A percentile compares a stretch with the other conserved stretches of the same genome.
phyloP scores from a whole-genome alignment of 495 filamentous ascomycete species.

The Podospora didyma region DNA sequence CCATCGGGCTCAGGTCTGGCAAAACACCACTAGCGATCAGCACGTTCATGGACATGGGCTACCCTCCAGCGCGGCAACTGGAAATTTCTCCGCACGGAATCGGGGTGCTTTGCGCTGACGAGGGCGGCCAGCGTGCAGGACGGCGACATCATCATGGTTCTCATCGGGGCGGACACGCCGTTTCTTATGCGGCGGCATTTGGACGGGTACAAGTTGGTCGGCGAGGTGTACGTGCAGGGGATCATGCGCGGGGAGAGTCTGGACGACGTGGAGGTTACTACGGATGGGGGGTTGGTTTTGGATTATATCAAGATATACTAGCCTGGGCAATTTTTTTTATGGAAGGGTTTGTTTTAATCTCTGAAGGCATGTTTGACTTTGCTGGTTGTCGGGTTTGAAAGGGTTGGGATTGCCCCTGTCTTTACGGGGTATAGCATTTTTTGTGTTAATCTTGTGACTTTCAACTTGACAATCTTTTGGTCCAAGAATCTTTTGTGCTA shows the following conservation, averaged over 20 bases:
- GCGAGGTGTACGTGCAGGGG: constrained; percentile 18
- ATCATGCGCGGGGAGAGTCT: constrained; percentile 10
- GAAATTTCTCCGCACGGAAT: constrained; percentile 1
- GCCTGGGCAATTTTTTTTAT: too few relatives aligned
- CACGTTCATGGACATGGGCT: background rate
- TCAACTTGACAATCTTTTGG: too few relatives aligned
- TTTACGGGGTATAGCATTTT: too few relatives aligned
- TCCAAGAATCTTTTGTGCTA: too few relatives aligned
- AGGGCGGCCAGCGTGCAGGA: background rate
- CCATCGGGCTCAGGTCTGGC: background rate
- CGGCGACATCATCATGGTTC: constrained; percentile 15
- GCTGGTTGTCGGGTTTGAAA: too few relatives aligned
- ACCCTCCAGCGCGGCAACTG: background rate
- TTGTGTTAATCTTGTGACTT: too few relatives aligned
- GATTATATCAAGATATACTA: background rate
- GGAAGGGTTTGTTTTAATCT: too few relatives aligned
- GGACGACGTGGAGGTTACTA: background rate
- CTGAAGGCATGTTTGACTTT: too few relatives aligned
- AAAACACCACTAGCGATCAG: background rate
- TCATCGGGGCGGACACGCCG: constrained; percentile 13
- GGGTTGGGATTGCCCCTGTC: too few relatives aligned
- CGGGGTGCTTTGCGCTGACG: constrained; percentile 5
- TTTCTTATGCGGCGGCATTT: constrained; percentile 11
- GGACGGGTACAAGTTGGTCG: constrained; percentile 10
- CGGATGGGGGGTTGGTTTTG: background rate